Evolutionary conservation across 2,329 filamentous ascomycete species (phyloP).

Genomic region (Aspergillus aculeatus): DNA sequence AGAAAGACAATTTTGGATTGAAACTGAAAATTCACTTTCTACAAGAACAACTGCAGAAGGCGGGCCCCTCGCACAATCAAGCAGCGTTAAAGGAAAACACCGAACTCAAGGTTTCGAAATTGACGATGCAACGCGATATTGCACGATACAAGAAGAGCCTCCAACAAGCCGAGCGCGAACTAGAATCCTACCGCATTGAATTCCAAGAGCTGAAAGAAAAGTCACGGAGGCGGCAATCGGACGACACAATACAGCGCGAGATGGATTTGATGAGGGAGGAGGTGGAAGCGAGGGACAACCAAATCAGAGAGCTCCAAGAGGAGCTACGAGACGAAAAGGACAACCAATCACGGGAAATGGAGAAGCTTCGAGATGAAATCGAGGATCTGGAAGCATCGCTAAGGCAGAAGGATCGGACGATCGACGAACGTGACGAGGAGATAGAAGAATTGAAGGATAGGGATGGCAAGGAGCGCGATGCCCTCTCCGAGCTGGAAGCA

Average conservation of each 20-base stretch:
- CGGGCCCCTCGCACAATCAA: conserved; percentile 86
- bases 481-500: conserved; percentile 49
- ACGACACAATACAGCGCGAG: conserved; percentile 67
- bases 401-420: conserved; percentile 69
- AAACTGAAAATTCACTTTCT: conserved; percentile 97
- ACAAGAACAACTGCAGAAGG: conserved; percentile 83
- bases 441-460: conserved; percentile 63
- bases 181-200: conserved; percentile 79
- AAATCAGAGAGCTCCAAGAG: conserved; percentile 45
- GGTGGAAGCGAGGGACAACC: conserved; percentile 48
- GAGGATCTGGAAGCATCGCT: conserved; percentile 73
- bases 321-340: conserved; percentile 58
- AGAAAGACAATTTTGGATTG: conserved; percentile 96
- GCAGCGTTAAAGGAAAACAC: conserved; percentile 90
- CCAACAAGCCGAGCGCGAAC: conserved; percentile 75
- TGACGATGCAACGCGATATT: conserved; percentile 85
- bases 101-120: conserved; percentile 87
- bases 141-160: conserved; percentile 83
- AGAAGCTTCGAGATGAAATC: conserved; percentile 70
- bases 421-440: conserved; percentile 74
- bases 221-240: conserved; percentile 70
- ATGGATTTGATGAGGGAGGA: conserved; percentile 53
- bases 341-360: conserved; percentile 57
- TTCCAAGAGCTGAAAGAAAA: conserved; percentile 80
- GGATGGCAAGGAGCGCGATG: conserved; percentile 42